Evolutionary conservation across 2,329 filamentous ascomycete species (phyloP).

Genomic region (Diaporthe vaccinii): DNA sequence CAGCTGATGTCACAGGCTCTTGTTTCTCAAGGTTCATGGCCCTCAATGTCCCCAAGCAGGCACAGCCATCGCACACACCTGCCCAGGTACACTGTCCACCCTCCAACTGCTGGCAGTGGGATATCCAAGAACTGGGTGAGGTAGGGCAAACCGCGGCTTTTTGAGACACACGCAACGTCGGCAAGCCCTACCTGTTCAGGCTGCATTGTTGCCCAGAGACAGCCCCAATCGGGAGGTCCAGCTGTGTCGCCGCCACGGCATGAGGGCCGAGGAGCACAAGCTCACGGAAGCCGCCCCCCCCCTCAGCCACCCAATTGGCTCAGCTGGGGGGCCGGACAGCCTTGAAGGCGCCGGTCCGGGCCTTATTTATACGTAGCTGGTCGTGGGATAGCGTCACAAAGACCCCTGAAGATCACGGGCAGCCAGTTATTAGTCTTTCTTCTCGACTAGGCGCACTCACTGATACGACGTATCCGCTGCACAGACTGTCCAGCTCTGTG

Average conservation of each 20-base stretch:
- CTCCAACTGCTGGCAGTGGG: constrained; percentile 3
- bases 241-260: constrained; percentile 31
- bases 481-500: constrained; percentile 12
- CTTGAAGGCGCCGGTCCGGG: constrained; percentile 28
- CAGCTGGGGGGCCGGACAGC: constrained; percentile 3
- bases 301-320: constrained; percentile 9
- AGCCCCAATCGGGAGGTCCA: constrained; percentile 18
- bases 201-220: constrained; percentile 20
- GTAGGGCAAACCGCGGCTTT: constrained; percentile 23
- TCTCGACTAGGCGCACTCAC: not conserved
- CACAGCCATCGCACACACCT: not conserved
- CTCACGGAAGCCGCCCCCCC: constrained; percentile 15
- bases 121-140: constrained; percentile 7
- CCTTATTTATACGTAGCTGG: constrained; percentile 15
- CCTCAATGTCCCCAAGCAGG: constrained; percentile 4
- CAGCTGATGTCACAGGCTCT: not conserved
- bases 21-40: not conserved
- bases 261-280: constrained; percentile 25
- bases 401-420: constrained; percentile 32
- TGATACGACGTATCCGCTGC: constrained; percentile 10
- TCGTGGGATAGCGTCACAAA: constrained; percentile 31
- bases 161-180: constrained; percentile 34
- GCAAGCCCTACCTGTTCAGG: constrained; percentile 36
- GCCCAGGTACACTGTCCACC: not conserved
- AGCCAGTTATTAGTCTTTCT: not conserved